phyloP scores from a whole-genome alignment of 345 rosid genomes.

The Iberis pinnata region DNA sequence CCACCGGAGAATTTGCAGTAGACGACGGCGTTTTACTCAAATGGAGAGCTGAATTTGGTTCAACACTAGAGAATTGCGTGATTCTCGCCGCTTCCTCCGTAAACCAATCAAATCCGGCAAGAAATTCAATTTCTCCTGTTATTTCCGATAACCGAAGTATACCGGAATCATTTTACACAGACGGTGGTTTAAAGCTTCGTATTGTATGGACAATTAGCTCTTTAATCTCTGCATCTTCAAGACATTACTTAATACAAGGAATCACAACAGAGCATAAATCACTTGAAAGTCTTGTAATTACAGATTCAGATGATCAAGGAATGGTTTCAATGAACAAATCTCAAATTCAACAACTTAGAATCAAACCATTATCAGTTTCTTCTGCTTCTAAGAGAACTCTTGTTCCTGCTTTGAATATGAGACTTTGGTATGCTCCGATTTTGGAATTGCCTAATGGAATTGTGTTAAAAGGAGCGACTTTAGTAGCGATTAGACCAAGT shows the following conservation, averaged over 20 bases:
- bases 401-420: slow-evolving; percentile 88
- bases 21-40: slow-evolving; percentile 81
- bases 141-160: slow-evolving; percentile 88
- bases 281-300: slow-evolving; percentile 68
- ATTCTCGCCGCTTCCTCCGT: slow-evolving; percentile 85
- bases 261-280: slow-evolving; percentile 84
- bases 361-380: slow-evolving; percentile 84
- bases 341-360: slow-evolving; percentile 85
- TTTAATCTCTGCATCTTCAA: slow-evolving; percentile 83
- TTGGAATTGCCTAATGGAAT: slow-evolving; percentile 77
- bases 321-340: slow-evolving; percentile 84
- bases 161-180: slow-evolving; percentile 91
- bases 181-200: slow-evolving; percentile 80
- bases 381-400: slow-evolving; percentile 91
- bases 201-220: slow-evolving; percentile 99
- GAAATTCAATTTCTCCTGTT: too few species aligned
- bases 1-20: slow-evolving; percentile 74
- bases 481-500: slow-evolving; percentile 90
- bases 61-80: slow-evolving; percentile 80
- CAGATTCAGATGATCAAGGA: slow-evolving; percentile 89
- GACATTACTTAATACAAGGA: slow-evolving; percentile 85
- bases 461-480: slow-evolving; percentile 79
- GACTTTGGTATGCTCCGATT: slow-evolving; percentile 89
- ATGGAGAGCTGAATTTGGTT: slow-evolving; percentile 97
- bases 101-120: slow-evolving; percentile 13